Evolutionary conservation across 352 stramenopile genomes (phyloP).

Genomic region (Globisporangium heterothallicum): DNA sequence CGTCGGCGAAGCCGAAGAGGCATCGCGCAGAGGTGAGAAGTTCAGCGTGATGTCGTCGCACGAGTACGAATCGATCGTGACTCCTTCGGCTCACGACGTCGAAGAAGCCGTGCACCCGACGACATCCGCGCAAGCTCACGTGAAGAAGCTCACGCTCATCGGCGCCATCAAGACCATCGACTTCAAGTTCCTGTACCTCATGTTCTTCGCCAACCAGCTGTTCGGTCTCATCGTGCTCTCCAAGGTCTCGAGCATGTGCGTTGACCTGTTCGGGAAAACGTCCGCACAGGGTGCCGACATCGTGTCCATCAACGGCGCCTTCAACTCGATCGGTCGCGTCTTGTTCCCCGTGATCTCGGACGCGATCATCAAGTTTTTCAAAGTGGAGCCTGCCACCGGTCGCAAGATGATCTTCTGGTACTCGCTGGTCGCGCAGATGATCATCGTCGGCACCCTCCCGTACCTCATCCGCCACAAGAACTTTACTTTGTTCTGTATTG

Average conservation of each 20-base stretch:
- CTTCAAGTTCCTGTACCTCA: conserved; percentile 61
- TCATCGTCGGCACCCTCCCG: conserved; percentile 61
- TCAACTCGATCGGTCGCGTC: conserved; percentile 49
- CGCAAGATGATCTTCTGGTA: conserved; percentile 63
- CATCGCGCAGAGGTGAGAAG: conserved; percentile 31
- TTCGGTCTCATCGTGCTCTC: conserved; percentile 65
- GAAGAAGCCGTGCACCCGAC: conserved; percentile 23
- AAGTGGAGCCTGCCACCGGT: conserved; percentile 42
- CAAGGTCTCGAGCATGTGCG: conserved; percentile 48
- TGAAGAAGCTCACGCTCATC: conserved; percentile 49
- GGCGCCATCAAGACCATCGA: conserved; percentile 46
- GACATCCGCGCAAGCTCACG: conserved; percentile 26
- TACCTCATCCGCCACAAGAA: conserved; percentile 46
- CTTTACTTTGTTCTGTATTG: conserved; percentile 46
- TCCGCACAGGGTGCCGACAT: conserved; percentile 31
- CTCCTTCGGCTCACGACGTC: conserved; percentile 26
- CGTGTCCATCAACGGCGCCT: conserved; percentile 55
- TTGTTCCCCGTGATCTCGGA: conserved; percentile 45
- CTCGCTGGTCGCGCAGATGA: conserved; percentile 43
- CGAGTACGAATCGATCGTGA: conserved; percentile 42
- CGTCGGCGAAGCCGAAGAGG: conserved; percentile 29
- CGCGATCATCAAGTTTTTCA: conserved; percentile 27
- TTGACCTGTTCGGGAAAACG: conserved; percentile 43
- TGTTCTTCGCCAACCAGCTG: conserved; percentile 60
- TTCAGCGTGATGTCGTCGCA: conserved; percentile 34